Evolutionary conservation across 306 rosid genomes (phyloP), one percentile per base, ranked within the genome.

Genomic region (Datisca glomerata): DNA sequence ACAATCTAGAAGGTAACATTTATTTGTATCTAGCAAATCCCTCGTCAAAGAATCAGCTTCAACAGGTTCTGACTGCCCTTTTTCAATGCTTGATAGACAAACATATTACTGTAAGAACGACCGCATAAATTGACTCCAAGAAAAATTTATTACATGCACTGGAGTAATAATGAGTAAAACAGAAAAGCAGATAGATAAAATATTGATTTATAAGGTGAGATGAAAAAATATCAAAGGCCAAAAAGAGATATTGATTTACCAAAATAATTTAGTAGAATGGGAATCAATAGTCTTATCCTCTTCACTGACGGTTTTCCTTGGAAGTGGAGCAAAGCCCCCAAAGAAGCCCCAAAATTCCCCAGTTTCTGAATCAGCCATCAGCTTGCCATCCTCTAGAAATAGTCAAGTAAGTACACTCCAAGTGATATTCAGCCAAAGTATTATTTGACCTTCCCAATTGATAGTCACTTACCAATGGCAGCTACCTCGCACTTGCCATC

Each of bases 1-100:
- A 73, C 94, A 78, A 62, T 91, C 94, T 52, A 91, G 49, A 22
- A 91, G 63, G 75, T 91, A 85, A 72, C 96, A 80, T 53, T 75
- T 85, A 57, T 69, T 66, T 57, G 82, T 68, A 35, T 80, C 85
- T 18, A 91, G 70, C 49, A 91, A 61, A 23, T 72, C 85, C 70
- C 74, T 91, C 31, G 68, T 66, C 67, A 85, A 63, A n/a, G n/a
- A n/a, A 66, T 80, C 92, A 23, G 56, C 60, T 52, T 78, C 80
- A 51, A 75, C 53, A 25, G 77, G 77, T 28, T 53, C 70, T 68
- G 77, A 61, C 71, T 66, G 36, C 55, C 80, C 96, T 27, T 81
- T 76, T 60, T 58, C 85, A 46, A 85, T 55, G 56, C 56, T 51
- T 42, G 32, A 51, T 48, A n/a, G n/a, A n/a, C n/a, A n/a, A n/a